phyloP scores from a whole-genome alignment of 768 basidiomycete genomes.

The Suillus tomentosus region DNA sequence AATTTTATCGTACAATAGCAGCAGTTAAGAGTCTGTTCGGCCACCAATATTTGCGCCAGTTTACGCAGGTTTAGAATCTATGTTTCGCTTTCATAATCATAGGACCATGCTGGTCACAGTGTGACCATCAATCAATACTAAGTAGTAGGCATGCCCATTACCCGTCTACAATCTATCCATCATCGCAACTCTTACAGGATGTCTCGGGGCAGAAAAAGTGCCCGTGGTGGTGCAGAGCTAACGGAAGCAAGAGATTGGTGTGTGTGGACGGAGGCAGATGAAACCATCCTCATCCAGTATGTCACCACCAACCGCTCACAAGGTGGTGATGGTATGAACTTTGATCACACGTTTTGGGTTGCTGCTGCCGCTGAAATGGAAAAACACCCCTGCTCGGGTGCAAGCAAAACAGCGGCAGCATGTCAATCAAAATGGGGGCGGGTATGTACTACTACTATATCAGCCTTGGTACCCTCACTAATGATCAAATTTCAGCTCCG shows the following conservation, averaged over 20 bases:
- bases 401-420: neutral
- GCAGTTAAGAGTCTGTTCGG: neutral
- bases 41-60: no score
- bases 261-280: neutral
- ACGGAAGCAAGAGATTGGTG: neutral
- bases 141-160: neutral
- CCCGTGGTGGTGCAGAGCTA: neutral
- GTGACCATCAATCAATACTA: neutral
- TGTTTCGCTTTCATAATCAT: no score
- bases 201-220: neutral
- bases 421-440: neutral
- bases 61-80: no score
- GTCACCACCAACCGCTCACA: neutral
- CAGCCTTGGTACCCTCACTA: neutral
- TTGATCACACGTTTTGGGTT: neutral
- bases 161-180: neutral
- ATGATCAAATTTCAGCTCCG: neutral
- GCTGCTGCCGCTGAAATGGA: neutral
- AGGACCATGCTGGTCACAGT: neutral
- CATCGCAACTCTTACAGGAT: neutral
- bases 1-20: conserved; percentile 17
- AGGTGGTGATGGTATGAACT: neutral
- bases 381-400: neutral
- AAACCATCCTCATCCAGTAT: neutral
- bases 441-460: neutral